Conservation (phyloP, 176 grass and related monocot genomes). For the Bonia amplexicaulis region DNA sequence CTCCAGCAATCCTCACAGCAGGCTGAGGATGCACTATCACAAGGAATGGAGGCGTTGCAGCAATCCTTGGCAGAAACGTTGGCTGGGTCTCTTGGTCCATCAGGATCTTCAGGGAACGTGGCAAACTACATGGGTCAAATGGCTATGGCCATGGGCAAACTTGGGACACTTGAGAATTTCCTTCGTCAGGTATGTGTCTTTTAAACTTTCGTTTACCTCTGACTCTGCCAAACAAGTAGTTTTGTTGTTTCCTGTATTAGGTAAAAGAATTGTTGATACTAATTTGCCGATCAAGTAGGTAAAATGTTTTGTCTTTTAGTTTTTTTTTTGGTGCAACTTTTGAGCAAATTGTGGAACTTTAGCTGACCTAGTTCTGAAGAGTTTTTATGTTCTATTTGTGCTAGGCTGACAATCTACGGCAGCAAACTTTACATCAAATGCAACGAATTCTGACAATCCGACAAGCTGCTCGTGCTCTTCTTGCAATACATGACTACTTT, state of each 20-base stretch:
- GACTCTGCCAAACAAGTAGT: not conserved
- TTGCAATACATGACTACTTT: constrained; percentile 80
- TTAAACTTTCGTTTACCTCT: constrained; percentile 2
- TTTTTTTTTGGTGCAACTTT: constrained; percentile 6
- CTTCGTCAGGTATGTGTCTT: constrained; percentile 65
- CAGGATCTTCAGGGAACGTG: constrained; percentile 79
- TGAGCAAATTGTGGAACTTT: not conserved
- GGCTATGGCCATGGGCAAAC: constrained; percentile 99
- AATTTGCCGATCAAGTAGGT: not conserved
- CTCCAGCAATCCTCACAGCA: constrained; percentile 94
- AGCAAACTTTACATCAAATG: constrained; percentile 88
- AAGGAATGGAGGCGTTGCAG: constrained; percentile 95
- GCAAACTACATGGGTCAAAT: constrained; percentile 99
- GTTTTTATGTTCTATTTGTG: constrained; percentile 14
- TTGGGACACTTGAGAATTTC: constrained; percentile 95
- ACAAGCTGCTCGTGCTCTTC: constrained; percentile 70
- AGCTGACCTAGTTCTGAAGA: constrained; percentile 16
- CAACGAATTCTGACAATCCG: constrained; percentile 67
- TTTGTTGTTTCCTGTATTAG: not conserved
- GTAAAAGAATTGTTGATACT: not conserved
- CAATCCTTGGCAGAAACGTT: constrained; percentile 91
- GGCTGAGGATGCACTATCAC: constrained; percentile 94
- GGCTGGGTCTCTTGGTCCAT: constrained; percentile 70
- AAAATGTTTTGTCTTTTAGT: not conserved
- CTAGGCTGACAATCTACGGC: constrained; percentile 83